Evolutionary conservation across 768 basidiomycete species (phyloP).

Genomic region (Lenzites betulinus): DNA sequence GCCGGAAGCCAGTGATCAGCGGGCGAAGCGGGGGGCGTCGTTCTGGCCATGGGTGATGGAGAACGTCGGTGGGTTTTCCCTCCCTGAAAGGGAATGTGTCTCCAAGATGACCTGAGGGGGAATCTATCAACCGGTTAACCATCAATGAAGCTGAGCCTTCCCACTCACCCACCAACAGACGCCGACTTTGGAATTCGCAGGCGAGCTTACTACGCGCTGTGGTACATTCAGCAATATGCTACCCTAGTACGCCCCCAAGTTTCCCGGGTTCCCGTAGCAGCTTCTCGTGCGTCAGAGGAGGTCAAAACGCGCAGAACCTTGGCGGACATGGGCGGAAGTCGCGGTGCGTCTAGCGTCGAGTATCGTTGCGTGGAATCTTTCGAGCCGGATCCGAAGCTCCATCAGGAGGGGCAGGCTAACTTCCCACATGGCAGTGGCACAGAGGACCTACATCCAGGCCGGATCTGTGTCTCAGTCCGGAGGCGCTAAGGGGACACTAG

Average conservation of each 20-base stretch:
- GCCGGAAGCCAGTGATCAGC: constrained; percentile 1
- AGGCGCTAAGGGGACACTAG: constrained; percentile 3
- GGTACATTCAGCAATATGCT: not conserved
- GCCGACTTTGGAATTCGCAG: not conserved
- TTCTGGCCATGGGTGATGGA: constrained; percentile 10
- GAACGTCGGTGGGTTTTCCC: not conserved
- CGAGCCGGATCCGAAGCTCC: not conserved
- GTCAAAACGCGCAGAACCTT: not conserved
- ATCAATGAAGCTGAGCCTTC: constrained; percentile 15
- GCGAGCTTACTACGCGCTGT: not conserved
- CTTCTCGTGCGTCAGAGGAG: not conserved
- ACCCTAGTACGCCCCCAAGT: not conserved
- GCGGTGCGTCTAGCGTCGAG: not conserved
- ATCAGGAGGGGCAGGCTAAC: constrained; percentile 6
- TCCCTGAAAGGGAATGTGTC: constrained; percentile 12
- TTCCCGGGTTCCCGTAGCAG: not conserved
- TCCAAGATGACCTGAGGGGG: constrained; percentile 4
- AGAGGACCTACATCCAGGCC: not conserved
- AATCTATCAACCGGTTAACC: constrained; percentile 12
- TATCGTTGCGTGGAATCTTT: not conserved
- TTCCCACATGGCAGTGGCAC: no score
- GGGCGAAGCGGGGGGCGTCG: not conserved
- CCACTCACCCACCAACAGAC: constrained; percentile 1
- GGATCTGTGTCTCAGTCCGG: constrained; percentile 5
- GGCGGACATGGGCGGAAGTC: constrained; percentile 3